These are phyloP conservation scores for Zoysia japonica DNA, from an alignment of 176 grass and related monocot species.

Conservation along the genomic window DNA sequence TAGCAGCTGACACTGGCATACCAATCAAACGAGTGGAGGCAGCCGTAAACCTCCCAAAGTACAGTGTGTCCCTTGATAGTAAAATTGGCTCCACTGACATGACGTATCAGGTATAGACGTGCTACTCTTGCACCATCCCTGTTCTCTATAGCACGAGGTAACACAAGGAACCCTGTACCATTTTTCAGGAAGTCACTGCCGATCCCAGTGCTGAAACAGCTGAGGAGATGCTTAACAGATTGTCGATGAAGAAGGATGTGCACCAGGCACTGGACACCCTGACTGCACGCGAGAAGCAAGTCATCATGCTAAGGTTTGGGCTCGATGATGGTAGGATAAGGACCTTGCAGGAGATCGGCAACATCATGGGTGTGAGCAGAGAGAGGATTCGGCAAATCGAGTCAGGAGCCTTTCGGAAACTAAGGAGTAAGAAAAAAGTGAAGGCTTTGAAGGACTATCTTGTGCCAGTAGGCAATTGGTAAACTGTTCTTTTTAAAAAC, in stretches of 20 bases:
- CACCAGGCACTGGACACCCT: conserved; percentile 68
- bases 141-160: neutral
- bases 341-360: conserved; percentile 92
- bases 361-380: conserved; percentile 75
- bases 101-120: conserved; percentile 62
- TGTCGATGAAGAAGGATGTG: conserved; percentile 70
- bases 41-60: conserved; percentile 66
- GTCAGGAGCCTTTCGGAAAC: conserved; percentile 68
- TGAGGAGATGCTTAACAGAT: conserved; percentile 74
- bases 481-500: conserved; percentile 11
- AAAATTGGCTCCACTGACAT: conserved; percentile 62
- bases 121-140: neutral
- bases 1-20: conserved; percentile 66
- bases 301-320: conserved; percentile 72
- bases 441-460: neutral
- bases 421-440: conserved; percentile 58
- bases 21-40: conserved; percentile 58
- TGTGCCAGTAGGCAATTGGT: conserved; percentile 39
- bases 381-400: conserved; percentile 90
- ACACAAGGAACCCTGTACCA: neutral
- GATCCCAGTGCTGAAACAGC: conserved; percentile 71
- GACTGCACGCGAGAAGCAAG: conserved; percentile 57
- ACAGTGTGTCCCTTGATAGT: conserved; percentile 59
- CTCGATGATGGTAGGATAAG: conserved; percentile 68
- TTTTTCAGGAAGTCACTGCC: conserved; percentile 78